These are phyloP conservation scores for Globisporangium nodosum DNA, from an alignment of 352 stramenopile species.

Conservation along the genomic window DNA sequence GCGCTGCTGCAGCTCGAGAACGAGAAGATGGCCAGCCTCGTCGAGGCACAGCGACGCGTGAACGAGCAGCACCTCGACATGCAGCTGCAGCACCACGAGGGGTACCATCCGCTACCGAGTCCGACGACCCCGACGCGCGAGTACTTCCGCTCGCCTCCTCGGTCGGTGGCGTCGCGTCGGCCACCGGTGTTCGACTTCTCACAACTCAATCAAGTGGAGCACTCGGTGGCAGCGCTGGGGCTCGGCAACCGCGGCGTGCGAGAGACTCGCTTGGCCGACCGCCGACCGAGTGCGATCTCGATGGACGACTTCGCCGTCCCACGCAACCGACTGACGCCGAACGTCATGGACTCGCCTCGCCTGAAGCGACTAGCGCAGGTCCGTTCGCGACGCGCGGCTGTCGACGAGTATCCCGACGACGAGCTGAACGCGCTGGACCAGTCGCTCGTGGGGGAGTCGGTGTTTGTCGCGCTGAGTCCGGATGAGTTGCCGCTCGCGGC, in stretches of 20 bases:
- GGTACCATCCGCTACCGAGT: background rate
- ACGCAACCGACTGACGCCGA: conserved; percentile 19
- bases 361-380: conserved; percentile 39
- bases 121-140: background rate
- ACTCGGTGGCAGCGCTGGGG: conserved; percentile 10
- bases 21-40: conserved; percentile 56
- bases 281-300: conserved; percentile 44
- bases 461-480: conserved; percentile 51
- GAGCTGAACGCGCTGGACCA: conserved; percentile 42
- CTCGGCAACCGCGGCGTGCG: conserved; percentile 2
- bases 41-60: conserved; percentile 54
- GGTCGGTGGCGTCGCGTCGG: conserved; percentile 5
- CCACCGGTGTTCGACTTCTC: conserved; percentile 11
- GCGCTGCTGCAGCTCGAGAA: conserved; percentile 68
- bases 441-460: conserved; percentile 59
- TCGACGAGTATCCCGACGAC: conserved; percentile 2
- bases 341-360: conserved; percentile 27
- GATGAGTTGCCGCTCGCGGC: conserved; percentile 3
- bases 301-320: conserved; percentile 56
- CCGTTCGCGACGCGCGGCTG: conserved; percentile 7
- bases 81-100: conserved; percentile 15
- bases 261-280: conserved; percentile 12
- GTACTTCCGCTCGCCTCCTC: background rate
- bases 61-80: conserved; percentile 50
- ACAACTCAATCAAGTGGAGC: conserved; percentile 13